Evolutionary conservation across 306 rosid genomes (phyloP).

Genomic region (Gastrolobium villosum): DNA sequence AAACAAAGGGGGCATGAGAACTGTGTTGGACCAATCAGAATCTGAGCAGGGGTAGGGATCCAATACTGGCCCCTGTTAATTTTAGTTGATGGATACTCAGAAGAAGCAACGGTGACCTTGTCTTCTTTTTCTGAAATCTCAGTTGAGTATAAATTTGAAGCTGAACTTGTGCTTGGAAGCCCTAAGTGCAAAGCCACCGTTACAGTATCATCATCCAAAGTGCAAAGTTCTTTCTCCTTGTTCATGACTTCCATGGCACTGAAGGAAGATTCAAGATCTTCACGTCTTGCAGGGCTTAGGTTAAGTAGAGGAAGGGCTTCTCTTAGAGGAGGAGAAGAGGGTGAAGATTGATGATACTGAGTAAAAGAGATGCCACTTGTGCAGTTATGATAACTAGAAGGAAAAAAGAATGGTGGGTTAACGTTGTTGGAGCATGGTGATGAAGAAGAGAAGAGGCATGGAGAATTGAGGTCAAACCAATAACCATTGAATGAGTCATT

Average conservation of each 20-base stretch:
- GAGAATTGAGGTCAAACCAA: slow-evolving; percentile 68
- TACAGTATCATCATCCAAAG: slow-evolving; percentile 53
- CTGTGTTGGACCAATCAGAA: slow-evolving; percentile 93
- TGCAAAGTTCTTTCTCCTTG: slow-evolving; percentile 41
- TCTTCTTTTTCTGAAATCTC: slow-evolving; percentile 67
- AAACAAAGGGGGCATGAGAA: slow-evolving; percentile 96
- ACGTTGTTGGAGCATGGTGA: slow-evolving; percentile 56
- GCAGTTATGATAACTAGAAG: slow-evolving; percentile 41
- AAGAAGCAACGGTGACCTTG: slow-evolving; percentile 40
- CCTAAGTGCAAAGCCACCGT: slow-evolving; percentile 92
- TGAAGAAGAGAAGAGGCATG: slow-evolving; percentile 50
- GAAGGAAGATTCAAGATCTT: slow-evolving; percentile 55
- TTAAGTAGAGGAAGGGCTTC: slow-evolving; percentile 82
- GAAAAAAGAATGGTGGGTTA: slow-evolving; percentile 50
- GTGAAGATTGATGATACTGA: slow-evolving; percentile 31
- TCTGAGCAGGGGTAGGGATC: slow-evolving; percentile 97
- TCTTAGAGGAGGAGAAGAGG: slow-evolving; percentile 71
- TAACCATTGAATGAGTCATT: slow-evolving; percentile 58
- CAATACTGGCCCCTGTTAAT: slow-evolving; percentile 87
- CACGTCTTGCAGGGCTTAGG: slow-evolving; percentile 62
- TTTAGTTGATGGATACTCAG: slow-evolving; percentile 54
- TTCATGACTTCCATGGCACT: slow-evolving; percentile 50
- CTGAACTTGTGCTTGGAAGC: slow-evolving; percentile 66
- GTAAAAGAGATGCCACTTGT: slow-evolving; percentile 38
- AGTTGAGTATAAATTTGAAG: slow-evolving; percentile 59